Conservation (phyloP, 106 monocot species). For the Phalaenopsis aphrodite region DNA sequence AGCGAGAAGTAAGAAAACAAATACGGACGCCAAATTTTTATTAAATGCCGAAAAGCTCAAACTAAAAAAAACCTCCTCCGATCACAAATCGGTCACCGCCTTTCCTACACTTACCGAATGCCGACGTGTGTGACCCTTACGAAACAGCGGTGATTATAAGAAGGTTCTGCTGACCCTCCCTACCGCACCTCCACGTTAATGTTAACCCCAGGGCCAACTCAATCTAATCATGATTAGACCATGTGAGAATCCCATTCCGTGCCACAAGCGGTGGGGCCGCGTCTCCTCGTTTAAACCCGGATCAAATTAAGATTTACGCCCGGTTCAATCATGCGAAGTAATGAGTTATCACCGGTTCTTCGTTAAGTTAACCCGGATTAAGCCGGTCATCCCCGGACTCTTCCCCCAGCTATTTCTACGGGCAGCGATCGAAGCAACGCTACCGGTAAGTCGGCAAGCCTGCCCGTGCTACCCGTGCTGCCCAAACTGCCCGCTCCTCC, state of each 20-base stretch:
- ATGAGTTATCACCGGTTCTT: not conserved
- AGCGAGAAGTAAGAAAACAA: not conserved
- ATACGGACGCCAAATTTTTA: not conserved
- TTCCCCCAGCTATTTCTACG: constrained; percentile 4
- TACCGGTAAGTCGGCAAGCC: not conserved
- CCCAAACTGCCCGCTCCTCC: not conserved
- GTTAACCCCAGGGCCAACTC: not conserved
- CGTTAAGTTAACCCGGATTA: not conserved
- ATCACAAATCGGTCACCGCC: not conserved
- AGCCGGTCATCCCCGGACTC: not conserved
- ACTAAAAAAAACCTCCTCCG: not conserved
- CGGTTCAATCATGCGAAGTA: not conserved
- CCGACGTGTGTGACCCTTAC: not conserved
- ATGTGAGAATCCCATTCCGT: not conserved
- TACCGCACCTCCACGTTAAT: not conserved
- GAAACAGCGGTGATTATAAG: too few species aligned
- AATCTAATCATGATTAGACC: constrained; percentile 2
- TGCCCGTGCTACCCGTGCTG: constrained; percentile 3
- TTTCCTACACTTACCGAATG: not conserved
- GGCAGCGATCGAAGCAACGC: constrained; percentile 4
- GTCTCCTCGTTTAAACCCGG: not conserved
- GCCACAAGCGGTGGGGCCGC: not conserved
- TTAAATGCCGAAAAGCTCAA: not conserved
- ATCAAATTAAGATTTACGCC: not conserved
- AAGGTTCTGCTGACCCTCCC: not conserved